Evolutionary conservation across 2,329 filamentous ascomycete genomes (phyloP), one percentile per base, ranked within the genome.

Genomic region (Fusarium solani-melongenae): DNA sequence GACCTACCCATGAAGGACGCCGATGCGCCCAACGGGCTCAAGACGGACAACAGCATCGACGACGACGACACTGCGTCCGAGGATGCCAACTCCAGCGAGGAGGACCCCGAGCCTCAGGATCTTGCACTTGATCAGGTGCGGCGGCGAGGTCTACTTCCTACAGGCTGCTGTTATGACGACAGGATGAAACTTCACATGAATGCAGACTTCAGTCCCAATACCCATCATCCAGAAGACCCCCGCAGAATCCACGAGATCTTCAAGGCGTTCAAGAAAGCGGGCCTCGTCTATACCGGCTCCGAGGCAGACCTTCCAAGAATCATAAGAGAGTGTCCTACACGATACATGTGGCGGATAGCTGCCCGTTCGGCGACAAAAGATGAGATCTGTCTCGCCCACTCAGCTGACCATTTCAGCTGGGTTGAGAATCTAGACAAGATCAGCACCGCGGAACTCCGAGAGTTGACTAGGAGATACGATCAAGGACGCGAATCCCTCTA

Each of bases 151-250:
- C 82, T 90, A 29, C 85, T 94, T 2, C 90, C 92, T 0, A 95
- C 93, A 0, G 94, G 94, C 5, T 91, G 93, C 70, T 96, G 94
- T 74, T 99, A 98, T 80, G 96, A 99, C 84, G 92, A 94, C 66
- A 91, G 96, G 34, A 99, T 99, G 96, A 94, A 96, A 69, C 93
- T 97, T 69, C 96, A 99, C 81, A 93, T 95, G 63, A 97, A 98
- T 80, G 91, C 94, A 17, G 92, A 94, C 80, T 92, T 91, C 79
- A 90, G 89, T 20, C 88, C 88, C 2, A 89, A 91, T 56, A 92
- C 96, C 24, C 92, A 97, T 60, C 96, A 99, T 79, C 96, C 96
- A 0, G 96, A 99, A 82, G 96, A 99, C 78, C 96, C 96, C 1
- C 88, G 94, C 31, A 91, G 96, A 15, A 98, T 99, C 68, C 94